Conservation (phyloP, 2,329 filamentous ascomycete species). For the Fusarium torreyae region DNA sequence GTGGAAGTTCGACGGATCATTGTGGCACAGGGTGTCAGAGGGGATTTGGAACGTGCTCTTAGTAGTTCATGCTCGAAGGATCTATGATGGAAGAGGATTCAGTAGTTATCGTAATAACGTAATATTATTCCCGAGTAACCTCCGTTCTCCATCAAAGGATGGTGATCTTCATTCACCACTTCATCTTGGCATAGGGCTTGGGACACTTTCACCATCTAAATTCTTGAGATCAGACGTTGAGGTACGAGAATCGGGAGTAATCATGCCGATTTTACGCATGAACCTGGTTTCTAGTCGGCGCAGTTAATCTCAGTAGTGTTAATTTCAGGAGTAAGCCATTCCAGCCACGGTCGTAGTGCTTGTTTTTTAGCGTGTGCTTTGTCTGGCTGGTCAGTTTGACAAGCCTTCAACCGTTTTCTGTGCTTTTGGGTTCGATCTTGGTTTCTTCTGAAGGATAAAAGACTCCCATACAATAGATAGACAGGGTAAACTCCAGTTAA, state of each 20-base stretch:
- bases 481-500: too few relatives aligned
- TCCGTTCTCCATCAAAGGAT: slow-evolving; percentile 10
- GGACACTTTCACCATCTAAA: neutral
- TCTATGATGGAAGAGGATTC: neutral
- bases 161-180: neutral
- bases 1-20: slow-evolving; percentile 58
- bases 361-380: neutral
- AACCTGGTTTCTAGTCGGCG: neutral
- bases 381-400: neutral
- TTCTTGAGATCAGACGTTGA: neutral
- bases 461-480: too few relatives aligned
- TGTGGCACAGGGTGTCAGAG: slow-evolving; percentile 58
- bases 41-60: slow-evolving; percentile 49
- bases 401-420: neutral
- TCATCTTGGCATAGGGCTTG: neutral
- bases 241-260: slow-evolving; percentile 10
- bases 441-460: too few relatives aligned
- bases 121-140: slow-evolving; percentile 13
- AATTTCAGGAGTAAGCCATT: slow-evolving; percentile 35
- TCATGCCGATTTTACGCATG: slow-evolving; percentile 8
- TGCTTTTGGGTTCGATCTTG: too few relatives aligned
- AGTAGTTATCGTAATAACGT: slow-evolving; percentile 4
- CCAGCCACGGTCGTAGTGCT: slow-evolving; percentile 1
- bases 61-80: neutral
- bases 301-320: neutral